Base-by-base conservation (phyloP, 257 asterid species). In the Euphrasia confusa region DNA sequence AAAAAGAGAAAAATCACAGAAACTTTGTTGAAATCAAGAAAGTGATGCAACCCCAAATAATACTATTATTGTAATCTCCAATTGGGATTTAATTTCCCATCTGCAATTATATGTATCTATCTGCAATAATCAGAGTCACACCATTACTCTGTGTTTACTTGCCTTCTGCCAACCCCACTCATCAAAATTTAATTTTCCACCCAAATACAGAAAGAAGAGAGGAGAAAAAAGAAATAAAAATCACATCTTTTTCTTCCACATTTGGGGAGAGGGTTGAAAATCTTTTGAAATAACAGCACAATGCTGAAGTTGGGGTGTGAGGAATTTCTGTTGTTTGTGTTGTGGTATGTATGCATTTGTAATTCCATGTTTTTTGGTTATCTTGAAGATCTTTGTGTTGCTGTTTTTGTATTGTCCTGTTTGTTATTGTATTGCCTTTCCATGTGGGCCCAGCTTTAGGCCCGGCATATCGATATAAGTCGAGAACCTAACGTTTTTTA, bases 211-310 rank as follows among this genome's bases (percentile, higher is more conserved):
- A 67, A 65, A 60, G 32, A 49, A 70, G 47, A 48, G 60, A 32
- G 1, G 56, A 55, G 60, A 50, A 40, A 66, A 72, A 37, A 63
- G 44, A 12, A 24, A 55, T 28, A 32, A 76, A 60, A 37, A 55
- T 61, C 68, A 61, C 64, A 76, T 72, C 73, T 56, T 76, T 69
- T 52, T 10, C 56, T 61, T 55, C 80, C 76, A 58, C 62, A 13
- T 54, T 62, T 21, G 24, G 56, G 54, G 4, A 40, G 35, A 33
- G 50, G 1, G 4, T 7, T 30, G 52, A 45, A n/a, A 53, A 11
- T 32, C 14, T 32, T 60, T 27, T 35, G 37, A 45, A 26, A 69
- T 66, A 66, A 30, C 5, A 5, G 4, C 33, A 30, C 33, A 52
- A 62, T 48, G 64, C 68, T 65, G 32, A 47, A 48, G 52, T 58